Conservation (phyloP, 331 rosid species). For the Malus hybrid region DNA sequence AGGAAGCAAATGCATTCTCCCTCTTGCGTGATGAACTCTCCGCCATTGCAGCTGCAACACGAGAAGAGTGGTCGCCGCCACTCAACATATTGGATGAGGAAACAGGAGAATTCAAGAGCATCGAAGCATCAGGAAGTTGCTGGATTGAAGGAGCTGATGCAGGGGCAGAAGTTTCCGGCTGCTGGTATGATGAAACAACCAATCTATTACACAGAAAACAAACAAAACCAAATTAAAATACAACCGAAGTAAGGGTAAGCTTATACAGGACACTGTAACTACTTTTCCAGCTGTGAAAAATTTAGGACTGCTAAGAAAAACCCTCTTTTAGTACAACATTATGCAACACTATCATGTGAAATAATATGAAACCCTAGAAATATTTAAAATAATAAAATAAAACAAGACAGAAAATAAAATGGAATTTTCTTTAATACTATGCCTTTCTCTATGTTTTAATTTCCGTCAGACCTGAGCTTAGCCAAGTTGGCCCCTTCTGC, state of each 20-base stretch:
- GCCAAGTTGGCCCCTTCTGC: too few relatives aligned
- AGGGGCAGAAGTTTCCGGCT: slow-evolving; percentile 21
- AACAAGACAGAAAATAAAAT: not conserved
- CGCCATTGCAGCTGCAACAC: slow-evolving; percentile 70
- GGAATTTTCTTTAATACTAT: not conserved
- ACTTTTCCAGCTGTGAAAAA: not conserved
- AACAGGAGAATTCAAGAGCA: slow-evolving; percentile 62
- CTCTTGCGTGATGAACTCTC: slow-evolving; percentile 81
- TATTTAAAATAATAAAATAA: not conserved
- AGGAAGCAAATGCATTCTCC: slow-evolving; percentile 42
- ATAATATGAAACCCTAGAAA: not conserved
- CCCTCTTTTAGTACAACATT: not conserved
- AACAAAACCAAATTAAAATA: slow-evolving; percentile 5
- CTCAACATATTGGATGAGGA: slow-evolving; percentile 35
- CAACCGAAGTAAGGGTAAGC: not conserved
- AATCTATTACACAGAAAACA: slow-evolving; percentile 27
- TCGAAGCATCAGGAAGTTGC: slow-evolving; percentile 89
- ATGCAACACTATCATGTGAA: not conserved
- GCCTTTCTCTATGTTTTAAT: not conserved
- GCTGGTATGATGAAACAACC: slow-evolving; percentile 27
- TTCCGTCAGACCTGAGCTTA: too few relatives aligned
- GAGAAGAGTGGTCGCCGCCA: slow-evolving; percentile 55
- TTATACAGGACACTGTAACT: not conserved
- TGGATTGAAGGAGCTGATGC: slow-evolving; percentile 28
- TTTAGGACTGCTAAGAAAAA: not conserved